Percentiles rank a stretch among this genome's conserved stretches.
Conservation (phyloP, 345 rosid genomes). For the Populus euphratica region DNA sequence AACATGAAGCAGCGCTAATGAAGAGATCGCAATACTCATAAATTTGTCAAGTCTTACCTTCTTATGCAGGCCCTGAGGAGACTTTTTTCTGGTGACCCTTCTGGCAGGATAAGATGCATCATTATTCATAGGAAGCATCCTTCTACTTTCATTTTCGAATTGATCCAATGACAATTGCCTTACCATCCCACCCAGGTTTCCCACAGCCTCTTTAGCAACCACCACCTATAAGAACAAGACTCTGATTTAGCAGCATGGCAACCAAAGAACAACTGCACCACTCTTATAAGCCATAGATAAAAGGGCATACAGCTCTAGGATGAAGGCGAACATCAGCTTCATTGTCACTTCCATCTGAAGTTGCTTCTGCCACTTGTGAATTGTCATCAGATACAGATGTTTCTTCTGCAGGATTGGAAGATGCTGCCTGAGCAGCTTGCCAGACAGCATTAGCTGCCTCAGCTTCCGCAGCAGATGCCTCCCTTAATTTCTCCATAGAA, state of each 20-base stretch:
- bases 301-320: slow-evolving; percentile 87
- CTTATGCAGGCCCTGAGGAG: slow-evolving; percentile 96
- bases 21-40: not conserved
- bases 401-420: slow-evolving; percentile 59
- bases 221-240: slow-evolving; percentile 62
- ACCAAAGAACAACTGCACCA: not conserved
- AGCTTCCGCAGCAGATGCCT: slow-evolving; percentile 99
- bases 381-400: slow-evolving; percentile 71
- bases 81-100: slow-evolving; percentile 74
- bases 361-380: slow-evolving; percentile 60
- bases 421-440: slow-evolving; percentile 88
- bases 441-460: slow-evolving; percentile 92
- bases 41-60: slow-evolving; percentile 46
- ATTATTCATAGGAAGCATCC: slow-evolving; percentile 78
- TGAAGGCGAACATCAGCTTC: slow-evolving; percentile 95
- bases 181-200: slow-evolving; percentile 93
- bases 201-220: slow-evolving; percentile 92
- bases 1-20: not conserved
- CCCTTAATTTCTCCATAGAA: slow-evolving; percentile 85
- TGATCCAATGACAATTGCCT: slow-evolving; percentile 97
- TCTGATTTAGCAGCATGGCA: slow-evolving; percentile 12
- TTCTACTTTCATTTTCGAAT: slow-evolving; percentile 96
- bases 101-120: slow-evolving; percentile 71
- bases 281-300: slow-evolving; percentile 11
- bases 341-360: slow-evolving; percentile 62